A percentile compares a stretch with the other conserved stretches of the same genome.
These are phyloP conservation scores for Gynostemma pentaphyllum DNA, from an alignment of 306 rosid genomes.

Conservation along the genomic window DNA sequence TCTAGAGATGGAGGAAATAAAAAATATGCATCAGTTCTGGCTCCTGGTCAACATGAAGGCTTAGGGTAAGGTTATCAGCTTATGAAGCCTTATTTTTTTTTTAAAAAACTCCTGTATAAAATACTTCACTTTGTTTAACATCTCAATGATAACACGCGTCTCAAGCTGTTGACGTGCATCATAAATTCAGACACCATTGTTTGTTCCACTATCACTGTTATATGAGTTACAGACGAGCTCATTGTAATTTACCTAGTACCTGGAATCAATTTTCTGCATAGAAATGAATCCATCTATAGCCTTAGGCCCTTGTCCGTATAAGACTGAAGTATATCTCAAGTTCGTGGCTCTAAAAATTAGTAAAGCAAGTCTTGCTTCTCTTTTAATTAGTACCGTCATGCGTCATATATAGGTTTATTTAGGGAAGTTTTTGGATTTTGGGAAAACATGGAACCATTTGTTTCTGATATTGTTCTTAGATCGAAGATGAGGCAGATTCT, in stretches of 20 bases:
- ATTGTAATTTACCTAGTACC: background rate
- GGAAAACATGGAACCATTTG: background rate
- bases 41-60: slow-evolving; percentile 98
- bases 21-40: slow-evolving; percentile 84
- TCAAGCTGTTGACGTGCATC: background rate
- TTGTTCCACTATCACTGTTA: background rate
- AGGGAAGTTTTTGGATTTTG: background rate
- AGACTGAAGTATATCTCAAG: background rate
- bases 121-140: background rate
- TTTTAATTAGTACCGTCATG: background rate
- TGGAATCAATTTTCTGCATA: background rate
- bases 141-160: background rate
- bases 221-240: background rate
- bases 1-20: slow-evolving; percentile 91
- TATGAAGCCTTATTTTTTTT: slow-evolving; percentile 3
- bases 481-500: background rate
- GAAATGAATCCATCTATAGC: background rate
- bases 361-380: background rate
- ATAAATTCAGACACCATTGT: background rate
- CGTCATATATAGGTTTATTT: background rate
- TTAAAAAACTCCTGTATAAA: background rate
- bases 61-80: slow-evolving; percentile 51
- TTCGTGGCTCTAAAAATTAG: background rate
- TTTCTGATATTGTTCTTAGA: background rate
- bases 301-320: background rate